Conservation (phyloP, 208 protist genomes). For the Trypanosoma scelopori region DNA sequence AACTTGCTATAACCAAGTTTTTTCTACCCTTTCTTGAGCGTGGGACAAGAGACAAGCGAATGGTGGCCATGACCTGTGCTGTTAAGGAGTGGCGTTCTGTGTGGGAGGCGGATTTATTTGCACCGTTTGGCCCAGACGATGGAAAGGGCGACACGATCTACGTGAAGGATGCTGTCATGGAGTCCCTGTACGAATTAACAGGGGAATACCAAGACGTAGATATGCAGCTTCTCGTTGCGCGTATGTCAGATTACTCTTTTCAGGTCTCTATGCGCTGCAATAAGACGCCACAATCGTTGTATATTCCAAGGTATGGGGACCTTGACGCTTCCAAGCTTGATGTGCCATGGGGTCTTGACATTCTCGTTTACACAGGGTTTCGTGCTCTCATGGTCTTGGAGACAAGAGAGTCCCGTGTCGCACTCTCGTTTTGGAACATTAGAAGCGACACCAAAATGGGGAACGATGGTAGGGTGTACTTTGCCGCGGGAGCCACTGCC, state of each 20-base stretch:
- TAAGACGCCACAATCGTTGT: constrained; percentile 5
- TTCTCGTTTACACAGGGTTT: constrained; percentile 41
- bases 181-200: constrained; percentile 23
- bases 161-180: constrained; percentile 39
- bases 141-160: constrained; percentile 26
- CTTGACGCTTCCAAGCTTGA: not conserved
- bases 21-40: constrained; percentile 34
- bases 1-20: constrained; percentile 45
- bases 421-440: constrained; percentile 42
- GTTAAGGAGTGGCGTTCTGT: constrained; percentile 18
- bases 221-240: constrained; percentile 34
- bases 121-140: constrained; percentile 1
- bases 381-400: constrained; percentile 45
- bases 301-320: constrained; percentile 19
- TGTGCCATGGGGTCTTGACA: constrained; percentile 38
- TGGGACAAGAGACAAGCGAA: constrained; percentile 23
- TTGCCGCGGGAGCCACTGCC: constrained; percentile 27
- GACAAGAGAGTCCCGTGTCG: constrained; percentile 27
- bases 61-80: constrained; percentile 22
- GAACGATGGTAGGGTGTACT: constrained; percentile 27
- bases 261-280: constrained; percentile 41
- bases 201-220: constrained; percentile 29
- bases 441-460: constrained; percentile 22
- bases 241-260: constrained; percentile 50
- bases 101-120: constrained; percentile 25